Conservation (phyloP, 305 asterid genomes). For the Fraxinus floribunda region DNA sequence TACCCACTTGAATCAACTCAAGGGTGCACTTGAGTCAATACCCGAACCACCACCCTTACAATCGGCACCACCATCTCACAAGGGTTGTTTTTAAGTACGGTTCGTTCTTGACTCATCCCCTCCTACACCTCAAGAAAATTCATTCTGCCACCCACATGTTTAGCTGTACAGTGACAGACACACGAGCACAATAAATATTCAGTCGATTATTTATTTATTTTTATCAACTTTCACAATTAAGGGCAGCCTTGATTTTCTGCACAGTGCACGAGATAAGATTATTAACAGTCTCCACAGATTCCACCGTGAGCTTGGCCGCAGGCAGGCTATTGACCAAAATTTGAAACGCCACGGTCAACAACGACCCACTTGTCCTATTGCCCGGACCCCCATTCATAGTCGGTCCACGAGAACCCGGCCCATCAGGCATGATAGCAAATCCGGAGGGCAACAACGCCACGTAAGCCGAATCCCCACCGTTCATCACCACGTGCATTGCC, state of each 20-base stretch:
- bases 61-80: conserved; percentile 32
- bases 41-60: conserved; percentile 58
- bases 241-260: conserved; percentile 84
- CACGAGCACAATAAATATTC: background rate
- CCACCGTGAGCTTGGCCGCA: conserved; percentile 81
- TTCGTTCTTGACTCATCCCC: conserved; percentile 96
- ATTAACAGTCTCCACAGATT: conserved; percentile 90
- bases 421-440: conserved; percentile 66
- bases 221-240: conserved; percentile 61
- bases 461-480: conserved; percentile 94
- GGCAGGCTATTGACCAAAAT: conserved; percentile 82
- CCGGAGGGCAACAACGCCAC: conserved; percentile 93
- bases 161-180: background rate
- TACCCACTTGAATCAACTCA: conserved; percentile 35
- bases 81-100: conserved; percentile 45
- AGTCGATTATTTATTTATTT: background rate
- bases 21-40: conserved; percentile 70
- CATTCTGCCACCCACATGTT: conserved; percentile 1
- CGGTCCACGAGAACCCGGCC: conserved; percentile 24
- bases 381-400: conserved; percentile 29
- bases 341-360: conserved; percentile 85
- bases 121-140: conserved; percentile 12
- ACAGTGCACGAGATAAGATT: conserved; percentile 91
- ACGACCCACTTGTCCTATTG: conserved; percentile 60
- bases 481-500: conserved; percentile 91